A percentile compares a stretch with the other conserved stretches of the same genome.
Evolutionary conservation across 1,139 yeast genomes (phyloP).

Genomic region (Taiozyma sp.): DNA sequence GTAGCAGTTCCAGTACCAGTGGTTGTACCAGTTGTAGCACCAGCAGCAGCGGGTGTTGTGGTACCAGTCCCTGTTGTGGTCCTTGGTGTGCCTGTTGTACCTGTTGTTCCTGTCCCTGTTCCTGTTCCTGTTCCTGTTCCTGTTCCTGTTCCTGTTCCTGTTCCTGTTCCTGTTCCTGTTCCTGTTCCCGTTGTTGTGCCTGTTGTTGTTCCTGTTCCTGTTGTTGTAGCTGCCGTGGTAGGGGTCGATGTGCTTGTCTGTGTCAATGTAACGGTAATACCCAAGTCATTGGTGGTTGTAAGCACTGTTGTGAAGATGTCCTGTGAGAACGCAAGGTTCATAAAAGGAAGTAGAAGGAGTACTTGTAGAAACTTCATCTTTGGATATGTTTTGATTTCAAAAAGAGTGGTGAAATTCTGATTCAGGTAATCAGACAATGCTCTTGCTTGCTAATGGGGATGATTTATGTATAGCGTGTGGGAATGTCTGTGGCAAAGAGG

Average conservation of each 20-base stretch:
- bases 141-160: too few species aligned
- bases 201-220: constrained; percentile 17
- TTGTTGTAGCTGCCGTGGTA: constrained; percentile 12
- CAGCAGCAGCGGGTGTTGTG: constrained; percentile 9
- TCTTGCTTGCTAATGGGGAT: too few species aligned
- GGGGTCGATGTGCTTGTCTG: constrained; percentile 20
- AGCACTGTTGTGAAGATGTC: constrained; percentile 21
- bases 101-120: constrained; percentile 6
- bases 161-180: constrained; percentile 12
- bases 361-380: neutral
- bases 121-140: constrained; percentile 10
- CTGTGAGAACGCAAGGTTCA: constrained; percentile 6
- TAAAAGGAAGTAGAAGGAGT: constrained; percentile 7
- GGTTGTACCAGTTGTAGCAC: constrained; percentile 14
- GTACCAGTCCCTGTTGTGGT: constrained; percentile 22
- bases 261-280: constrained; percentile 24
- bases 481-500: too few species aligned
- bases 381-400: too few species aligned
- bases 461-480: too few species aligned
- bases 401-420: too few species aligned
- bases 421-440: too few species aligned
- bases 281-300: constrained; percentile 24
- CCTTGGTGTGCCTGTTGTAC: neutral
- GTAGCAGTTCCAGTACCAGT: constrained; percentile 5
- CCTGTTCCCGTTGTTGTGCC: constrained; percentile 12